Conservation (phyloP, 352 stramenopile genomes). For the Globisporangium paddicum region DNA sequence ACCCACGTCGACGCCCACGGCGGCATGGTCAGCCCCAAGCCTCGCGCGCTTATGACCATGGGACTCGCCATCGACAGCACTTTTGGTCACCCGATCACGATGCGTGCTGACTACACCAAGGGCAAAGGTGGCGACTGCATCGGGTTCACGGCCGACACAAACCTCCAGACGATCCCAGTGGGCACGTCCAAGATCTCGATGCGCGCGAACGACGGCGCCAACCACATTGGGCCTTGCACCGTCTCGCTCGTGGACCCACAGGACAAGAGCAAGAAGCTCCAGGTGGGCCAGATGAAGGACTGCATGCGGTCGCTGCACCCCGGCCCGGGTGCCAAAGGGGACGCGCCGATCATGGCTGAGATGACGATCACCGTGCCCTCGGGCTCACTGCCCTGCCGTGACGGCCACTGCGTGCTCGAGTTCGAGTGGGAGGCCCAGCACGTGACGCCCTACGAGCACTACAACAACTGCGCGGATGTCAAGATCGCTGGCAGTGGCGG, state of each 20-base stretch:
- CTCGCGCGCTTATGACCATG: slow-evolving; percentile 36
- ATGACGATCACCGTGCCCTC: slow-evolving; percentile 29
- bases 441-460: slow-evolving; percentile 6
- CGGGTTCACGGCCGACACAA: slow-evolving; percentile 24
- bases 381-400: slow-evolving; percentile 16
- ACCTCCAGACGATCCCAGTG: slow-evolving; percentile 22
- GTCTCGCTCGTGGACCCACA: slow-evolving; percentile 30
- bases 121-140: slow-evolving; percentile 29
- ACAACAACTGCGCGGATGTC: background rate
- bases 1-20: slow-evolving; percentile 19
- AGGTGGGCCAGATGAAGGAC: slow-evolving; percentile 29
- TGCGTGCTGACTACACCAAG: slow-evolving; percentile 20
- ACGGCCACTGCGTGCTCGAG: background rate
- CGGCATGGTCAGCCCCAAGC: slow-evolving; percentile 27
- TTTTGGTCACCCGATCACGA: slow-evolving; percentile 28
- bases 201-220: slow-evolving; percentile 35
- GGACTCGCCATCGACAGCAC: slow-evolving; percentile 26
- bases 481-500: slow-evolving; percentile 1
- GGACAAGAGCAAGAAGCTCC: slow-evolving; percentile 23
- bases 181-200: slow-evolving; percentile 32
- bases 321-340: slow-evolving; percentile 21
- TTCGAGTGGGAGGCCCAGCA: slow-evolving; percentile 13
- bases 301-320: slow-evolving; percentile 39
- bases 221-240: slow-evolving; percentile 36
- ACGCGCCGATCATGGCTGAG: slow-evolving; percentile 24